Evolutionary conservation across 2,329 filamentous ascomycete species (phyloP), one percentile per base, ranked within the genome.

Genomic region (Alternaria arborescens): DNA sequence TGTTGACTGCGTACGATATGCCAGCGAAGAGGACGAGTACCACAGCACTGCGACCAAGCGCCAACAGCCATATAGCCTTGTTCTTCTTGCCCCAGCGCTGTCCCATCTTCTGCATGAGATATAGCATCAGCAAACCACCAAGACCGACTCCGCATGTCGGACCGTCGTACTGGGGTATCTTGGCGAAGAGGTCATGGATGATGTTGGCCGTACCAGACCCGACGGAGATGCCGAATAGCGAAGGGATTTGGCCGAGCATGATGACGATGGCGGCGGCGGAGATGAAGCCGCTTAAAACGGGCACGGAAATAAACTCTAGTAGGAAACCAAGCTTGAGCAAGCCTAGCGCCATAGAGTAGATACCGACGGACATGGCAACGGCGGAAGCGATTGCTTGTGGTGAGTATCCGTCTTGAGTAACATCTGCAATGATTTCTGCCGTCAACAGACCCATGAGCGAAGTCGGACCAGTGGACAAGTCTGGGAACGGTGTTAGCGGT

Each of bases 381-480:
- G 87, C 87, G 0, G 86, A 86, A 2, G 87, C 85, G 34, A 90
- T 86, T 34, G 85, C 81, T 20, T 85, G 82, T 1, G 85, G 81
- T 2, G 80, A 75, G 71, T 86, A 88, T 42, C 73, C 74, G 34
- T 86, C 83, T 40, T 82, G 77, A 20, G 81, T 75, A 1, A 89
- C 77, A 40, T 85, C 82, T 20, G 80, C 75, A 30, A 90, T 82
- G 46, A 88, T 87, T 61, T 89, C 85, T 16, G 86, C 85, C 0
- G 87, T 89, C 26, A 90, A 79, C 1, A 90, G 82, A 8, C 87
- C 87, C 58, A 90, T 84, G 26, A 89, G 84, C 0, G 87, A 89
- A 0, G 88, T 90, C 12, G 88, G 88, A 5, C 88, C 87, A 0
- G 84, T 86, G 1, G 87, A 89, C 4, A 90, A 47, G 92, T 94